These are phyloP conservation scores for Hypoxylon lienhwacheense DNA, from an alignment of 495 filamentous ascomycete genomes.

Conservation along the genomic window DNA sequence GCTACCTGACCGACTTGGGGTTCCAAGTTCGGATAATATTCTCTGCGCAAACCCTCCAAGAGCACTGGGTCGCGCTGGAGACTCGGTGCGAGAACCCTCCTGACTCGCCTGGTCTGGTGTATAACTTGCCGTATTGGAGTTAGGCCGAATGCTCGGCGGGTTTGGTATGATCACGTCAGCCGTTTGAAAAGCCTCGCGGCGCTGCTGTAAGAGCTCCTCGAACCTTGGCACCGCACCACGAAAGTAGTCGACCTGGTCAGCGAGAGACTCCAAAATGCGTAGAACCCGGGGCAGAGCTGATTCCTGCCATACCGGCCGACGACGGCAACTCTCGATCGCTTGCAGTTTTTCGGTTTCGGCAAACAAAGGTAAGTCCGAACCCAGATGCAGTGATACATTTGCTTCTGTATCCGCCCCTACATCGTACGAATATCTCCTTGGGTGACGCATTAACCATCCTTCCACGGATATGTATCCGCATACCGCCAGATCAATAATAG, in stretches of 20 bases:
- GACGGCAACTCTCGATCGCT: slow-evolving; percentile 51
- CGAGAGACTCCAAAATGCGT: slow-evolving; percentile 56
- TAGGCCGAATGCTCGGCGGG: slow-evolving; percentile 27
- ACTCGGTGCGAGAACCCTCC: slow-evolving; percentile 42
- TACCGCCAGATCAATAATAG: slow-evolving; percentile 76
- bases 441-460: slow-evolving; percentile 83
- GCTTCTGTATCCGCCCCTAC: slow-evolving; percentile 47
- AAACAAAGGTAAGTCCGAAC: slow-evolving; percentile 38
- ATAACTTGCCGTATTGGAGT: slow-evolving; percentile 30
- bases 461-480: slow-evolving; percentile 83
- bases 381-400: slow-evolving; percentile 31
- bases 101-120: slow-evolving; percentile 36
- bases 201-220: slow-evolving; percentile 72
- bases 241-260: slow-evolving; percentile 65
- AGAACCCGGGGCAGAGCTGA: slow-evolving; percentile 54
- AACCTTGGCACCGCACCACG: slow-evolving; percentile 72
- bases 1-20: slow-evolving; percentile 52
- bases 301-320: slow-evolving; percentile 52
- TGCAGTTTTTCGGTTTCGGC: slow-evolving; percentile 49
- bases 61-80: slow-evolving; percentile 50
- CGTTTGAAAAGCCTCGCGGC: slow-evolving; percentile 66
- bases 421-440: slow-evolving; percentile 59
- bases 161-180: slow-evolving; percentile 46
- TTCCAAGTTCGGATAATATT: slow-evolving; percentile 56
- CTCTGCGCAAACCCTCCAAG: slow-evolving; percentile 59